These are phyloP conservation scores for Quercus engelmannii DNA, from an alignment of 306 rosid genomes.

Conservation along the genomic window DNA sequence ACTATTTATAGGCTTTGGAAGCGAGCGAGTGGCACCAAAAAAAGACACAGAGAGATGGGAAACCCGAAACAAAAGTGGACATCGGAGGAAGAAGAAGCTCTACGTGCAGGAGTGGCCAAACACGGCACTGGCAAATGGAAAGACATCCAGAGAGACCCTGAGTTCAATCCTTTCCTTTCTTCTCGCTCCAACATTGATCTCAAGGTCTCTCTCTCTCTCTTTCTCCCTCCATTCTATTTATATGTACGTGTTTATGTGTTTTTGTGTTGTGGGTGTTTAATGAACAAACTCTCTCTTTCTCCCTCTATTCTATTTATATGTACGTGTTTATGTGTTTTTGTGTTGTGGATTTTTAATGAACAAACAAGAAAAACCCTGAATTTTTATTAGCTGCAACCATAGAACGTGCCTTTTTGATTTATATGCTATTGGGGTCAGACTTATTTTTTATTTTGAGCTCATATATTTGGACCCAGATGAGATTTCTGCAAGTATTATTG, in stretches of 20 bases:
- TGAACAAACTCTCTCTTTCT: neutral
- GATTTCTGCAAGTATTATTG: neutral
- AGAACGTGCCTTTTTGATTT: neutral
- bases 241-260: neutral
- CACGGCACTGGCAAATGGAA: slow-evolving; percentile 52
- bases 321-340: neutral
- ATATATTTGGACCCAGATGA: neutral
- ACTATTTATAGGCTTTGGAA: no score
- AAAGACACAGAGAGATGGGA: slow-evolving; percentile 29
- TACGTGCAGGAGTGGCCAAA: slow-evolving; percentile 37
- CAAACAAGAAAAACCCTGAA: neutral
- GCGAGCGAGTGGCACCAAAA: no score
- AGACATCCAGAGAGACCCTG: slow-evolving; percentile 51
- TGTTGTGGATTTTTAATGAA: neutral
- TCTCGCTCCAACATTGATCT: slow-evolving; percentile 51
- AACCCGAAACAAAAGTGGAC: slow-evolving; percentile 51
- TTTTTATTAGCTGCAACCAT: neutral
- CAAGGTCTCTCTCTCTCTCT: slow-evolving; percentile 25
- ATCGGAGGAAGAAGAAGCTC: slow-evolving; percentile 48
- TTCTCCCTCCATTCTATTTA: neutral
- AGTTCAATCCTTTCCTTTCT: slow-evolving; percentile 36
- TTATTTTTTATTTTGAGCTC: neutral
- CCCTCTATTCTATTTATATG: neutral
- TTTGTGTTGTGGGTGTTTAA: neutral
- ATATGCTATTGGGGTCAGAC: neutral